Evolutionary conservation across 148 eudicot genomes (phyloP), one percentile per base, ranked within the genome.

Genomic region (Rheum nobile): DNA sequence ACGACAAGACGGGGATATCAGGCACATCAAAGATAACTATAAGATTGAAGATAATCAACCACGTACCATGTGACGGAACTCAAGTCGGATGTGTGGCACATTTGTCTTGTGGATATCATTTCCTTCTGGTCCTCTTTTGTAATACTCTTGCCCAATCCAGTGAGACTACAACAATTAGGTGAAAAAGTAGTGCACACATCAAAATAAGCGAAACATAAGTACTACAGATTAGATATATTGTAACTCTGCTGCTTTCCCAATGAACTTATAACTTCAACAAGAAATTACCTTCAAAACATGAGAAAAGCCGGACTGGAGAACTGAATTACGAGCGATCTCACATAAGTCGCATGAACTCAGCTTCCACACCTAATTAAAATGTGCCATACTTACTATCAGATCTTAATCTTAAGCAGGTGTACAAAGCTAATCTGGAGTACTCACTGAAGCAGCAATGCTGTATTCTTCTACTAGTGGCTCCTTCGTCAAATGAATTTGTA

Each of bases 301-400:
- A 71, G 99, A 90, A 78, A 96, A 96, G 72, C 99, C 97, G 26
- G 99, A 96, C 75, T 96, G 99, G 75, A 87, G 89, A 48, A 96
- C 99, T 72, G 97, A 96, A 82, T 92, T 92, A 47, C 92, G 97
- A 57, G 99, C 99, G 72, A 96, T 92, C 87, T 96, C 99, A 88
- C 97, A 96, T 41, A 96, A 74, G 81, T 96, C 97, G 82, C 96
- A 96, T 17, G 97, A 78, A 72, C 97, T 96, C 74, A 92, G 83
- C 81, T 92, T 96, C 99, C 97, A 95, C 9, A 91, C 98, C 98
- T 91, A 87, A 48, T 59, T 22, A 37, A 42, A 38, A 68, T 4
- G 26, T 57, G 67, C 1, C 34, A 31, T 65, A 8, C 21, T 16
- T 12, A 6, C 17, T 61, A 13, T 61, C 32, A 16, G 70, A 65